A percentile compares a stretch with the other conserved stretches of the same genome.
Conservation (phyloP, 352 stramenopile genomes). For the Phytophthora hibernalis region DNA sequence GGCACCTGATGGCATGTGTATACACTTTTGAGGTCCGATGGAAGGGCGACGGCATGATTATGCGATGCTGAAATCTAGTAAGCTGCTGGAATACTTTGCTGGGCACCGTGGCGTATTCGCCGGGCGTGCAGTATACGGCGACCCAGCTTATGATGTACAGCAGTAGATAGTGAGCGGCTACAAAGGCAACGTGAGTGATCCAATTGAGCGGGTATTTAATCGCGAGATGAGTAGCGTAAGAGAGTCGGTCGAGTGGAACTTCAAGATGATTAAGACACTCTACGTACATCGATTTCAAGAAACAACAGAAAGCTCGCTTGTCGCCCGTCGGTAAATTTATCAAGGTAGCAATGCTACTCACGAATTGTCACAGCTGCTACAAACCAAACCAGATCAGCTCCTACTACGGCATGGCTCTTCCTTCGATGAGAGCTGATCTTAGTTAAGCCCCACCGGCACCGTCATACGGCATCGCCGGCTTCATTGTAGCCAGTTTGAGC, state of each 20-base stretch:
- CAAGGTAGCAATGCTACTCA: slow-evolving; percentile 17
- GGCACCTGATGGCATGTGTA: neutral
- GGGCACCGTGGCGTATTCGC: neutral
- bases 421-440: neutral
- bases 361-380: slow-evolving; percentile 18
- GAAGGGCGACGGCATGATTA: neutral
- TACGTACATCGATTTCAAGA: slow-evolving; percentile 1
- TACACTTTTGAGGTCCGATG: neutral
- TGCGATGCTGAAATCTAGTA: neutral
- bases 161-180: neutral
- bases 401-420: neutral
- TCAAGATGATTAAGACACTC: neutral
- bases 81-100: neutral
- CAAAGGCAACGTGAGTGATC: neutral
- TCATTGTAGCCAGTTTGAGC: neutral
- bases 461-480: neutral
- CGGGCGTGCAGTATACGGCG: neutral
- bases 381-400: slow-evolving; percentile 17
- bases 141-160: neutral
- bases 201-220: neutral
- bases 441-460: neutral
- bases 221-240: neutral
- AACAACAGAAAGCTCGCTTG: slow-evolving; percentile 19
- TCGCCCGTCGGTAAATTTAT: slow-evolving; percentile 14
- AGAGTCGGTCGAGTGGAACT: neutral